Evolutionary conservation across 768 basidiomycete species (phyloP), one percentile per base, ranked within the genome.

Genomic region (Leccinum aurantiacum): DNA sequence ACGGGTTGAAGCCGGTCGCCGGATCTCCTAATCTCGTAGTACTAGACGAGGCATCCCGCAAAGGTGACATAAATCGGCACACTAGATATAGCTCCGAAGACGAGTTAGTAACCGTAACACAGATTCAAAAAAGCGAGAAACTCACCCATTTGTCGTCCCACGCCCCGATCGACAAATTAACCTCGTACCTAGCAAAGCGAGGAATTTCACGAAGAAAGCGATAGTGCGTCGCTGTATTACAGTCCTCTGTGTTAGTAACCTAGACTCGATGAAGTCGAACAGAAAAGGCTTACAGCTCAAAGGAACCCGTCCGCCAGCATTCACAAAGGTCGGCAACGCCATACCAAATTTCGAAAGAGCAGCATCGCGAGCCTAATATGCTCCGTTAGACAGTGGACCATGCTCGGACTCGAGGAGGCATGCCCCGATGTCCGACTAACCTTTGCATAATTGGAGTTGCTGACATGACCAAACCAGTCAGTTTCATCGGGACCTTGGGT

Each of bases 141-240:
- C 57, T 35, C n/a, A 65, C 64, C 64, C 64, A 65, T 15, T 65
- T 65, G 4, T 65, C 54, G 29, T 65, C 64, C 64, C 64, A 65
- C 4, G 64, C 27, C 1, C 63, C 60, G n/a, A 65, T 65, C 9
- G 64, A 65, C 22, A 65, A 19, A 25, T 27, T 38, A 38, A 66
- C 54, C 50, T 66, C 60, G 24, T 67, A 67, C 17, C n/a, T 51
- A 27, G 49, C 58, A 19, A 57, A 67, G 3, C 55, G 57, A 35
- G 66, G 60, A 24, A 67, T 65, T 44, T 68, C 66, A 13, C 17
- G 60, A 49, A 67, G 48, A 38, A 67, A 67, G 33, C 48, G 59
- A 14, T 62, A 68, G 13, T 65, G 57, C 3, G 63, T 59, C 1
- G 65, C 65, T 66, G 19, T 13, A 22, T 3, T n/a, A 13, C 35